Percentiles rank a stretch among this genome's conserved stretches.
Evolutionary conservation across 139 green algal species (phyloP).

Genomic region (Chlamydomonas sp.): DNA sequence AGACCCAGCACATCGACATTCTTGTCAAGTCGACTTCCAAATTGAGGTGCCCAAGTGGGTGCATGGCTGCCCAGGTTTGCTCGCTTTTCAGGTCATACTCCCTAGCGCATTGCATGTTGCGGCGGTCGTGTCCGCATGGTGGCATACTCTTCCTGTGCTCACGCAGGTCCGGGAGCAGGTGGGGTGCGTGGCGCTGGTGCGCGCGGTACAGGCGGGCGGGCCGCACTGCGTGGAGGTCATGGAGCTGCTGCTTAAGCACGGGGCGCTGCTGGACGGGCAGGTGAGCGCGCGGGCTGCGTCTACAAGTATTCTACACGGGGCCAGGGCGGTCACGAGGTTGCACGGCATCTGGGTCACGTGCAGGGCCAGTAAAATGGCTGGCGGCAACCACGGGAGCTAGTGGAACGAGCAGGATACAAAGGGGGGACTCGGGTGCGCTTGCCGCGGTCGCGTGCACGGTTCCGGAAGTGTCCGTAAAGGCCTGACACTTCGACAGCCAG

Average conservation of each 20-base stretch:
- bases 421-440: too few species aligned
- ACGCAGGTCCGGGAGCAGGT: slow-evolving; percentile 34
- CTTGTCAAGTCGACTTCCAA: too few species aligned
- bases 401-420: too few species aligned
- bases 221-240: slow-evolving; percentile 41
- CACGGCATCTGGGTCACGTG: not conserved
- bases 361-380: not conserved
- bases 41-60: not conserved
- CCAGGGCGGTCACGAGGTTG: not conserved
- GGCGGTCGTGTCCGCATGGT: too few species aligned
- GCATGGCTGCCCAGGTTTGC: not conserved
- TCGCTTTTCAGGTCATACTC: too few species aligned
- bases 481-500: too few species aligned
- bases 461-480: too few species aligned
- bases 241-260: slow-evolving; percentile 45
- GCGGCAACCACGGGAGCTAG: too few species aligned
- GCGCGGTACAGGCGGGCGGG: slow-evolving; percentile 47
- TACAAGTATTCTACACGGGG: not conserved
- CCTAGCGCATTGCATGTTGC: too few species aligned
- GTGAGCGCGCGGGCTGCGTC: not conserved
- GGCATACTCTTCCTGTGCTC: not conserved
- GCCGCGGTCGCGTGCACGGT: too few species aligned
- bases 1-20: too few species aligned
- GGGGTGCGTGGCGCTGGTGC: slow-evolving; percentile 49
- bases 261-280: slow-evolving; percentile 52